These are phyloP conservation scores for Fusarium secorum DNA, from an alignment of 2,329 filamentous ascomycete species.

Conservation along the genomic window DNA sequence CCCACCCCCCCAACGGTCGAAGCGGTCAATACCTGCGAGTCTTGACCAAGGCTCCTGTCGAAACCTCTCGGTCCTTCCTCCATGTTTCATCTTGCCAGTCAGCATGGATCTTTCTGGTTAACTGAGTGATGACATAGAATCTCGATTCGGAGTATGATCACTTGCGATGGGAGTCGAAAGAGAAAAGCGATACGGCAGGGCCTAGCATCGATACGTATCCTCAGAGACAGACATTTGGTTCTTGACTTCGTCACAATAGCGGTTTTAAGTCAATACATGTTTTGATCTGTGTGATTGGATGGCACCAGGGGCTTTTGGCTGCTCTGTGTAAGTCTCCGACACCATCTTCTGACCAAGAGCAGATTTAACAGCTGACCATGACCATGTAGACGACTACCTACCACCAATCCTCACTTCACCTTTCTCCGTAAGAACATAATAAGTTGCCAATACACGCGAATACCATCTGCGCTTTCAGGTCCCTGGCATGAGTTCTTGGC, in stretches of 20 bases:
- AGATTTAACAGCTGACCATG: too few species aligned
- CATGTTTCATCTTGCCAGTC: background rate
- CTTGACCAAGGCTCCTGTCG: background rate
- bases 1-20: background rate
- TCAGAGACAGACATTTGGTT: background rate
- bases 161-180: background rate
- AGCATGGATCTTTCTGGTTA: too few species aligned
- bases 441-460: background rate
- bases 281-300: background rate
- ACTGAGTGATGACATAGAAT: background rate
- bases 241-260: background rate
- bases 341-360: background rate
- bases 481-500: too few species aligned
- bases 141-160: rapidly evolving
- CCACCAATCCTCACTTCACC: background rate
- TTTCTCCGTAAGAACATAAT: background rate
- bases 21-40: background rate
- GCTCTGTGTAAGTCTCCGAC: background rate
- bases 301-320: too few species aligned
- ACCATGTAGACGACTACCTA: background rate
- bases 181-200: too few species aligned
- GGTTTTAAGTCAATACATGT: background rate
- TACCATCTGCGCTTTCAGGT: background rate
- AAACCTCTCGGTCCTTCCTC: background rate
- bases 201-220: too few species aligned